Conservation (phyloP, 768 basidiomycete species). For the Amanita pallidorosea region DNA sequence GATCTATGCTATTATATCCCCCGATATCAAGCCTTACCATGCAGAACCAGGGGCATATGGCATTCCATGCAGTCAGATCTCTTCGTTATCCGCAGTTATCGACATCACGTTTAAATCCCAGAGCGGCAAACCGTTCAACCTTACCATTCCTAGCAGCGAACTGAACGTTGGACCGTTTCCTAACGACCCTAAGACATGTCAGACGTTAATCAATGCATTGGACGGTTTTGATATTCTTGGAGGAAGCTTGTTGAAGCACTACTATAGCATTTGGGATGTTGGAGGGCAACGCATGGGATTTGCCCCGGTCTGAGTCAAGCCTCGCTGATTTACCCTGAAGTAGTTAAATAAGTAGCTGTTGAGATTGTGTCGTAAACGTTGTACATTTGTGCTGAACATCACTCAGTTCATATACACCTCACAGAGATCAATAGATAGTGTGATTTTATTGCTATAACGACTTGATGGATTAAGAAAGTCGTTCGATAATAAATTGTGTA, state of each 20-base stretch:
- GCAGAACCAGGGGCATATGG: slow-evolving; percentile 38
- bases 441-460: too few species aligned
- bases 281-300: slow-evolving; percentile 42
- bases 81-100: slow-evolving; percentile 34
- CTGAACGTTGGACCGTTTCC: slow-evolving; percentile 48
- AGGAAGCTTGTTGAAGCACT: slow-evolving; percentile 25
- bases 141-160: slow-evolving; percentile 30
- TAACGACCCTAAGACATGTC: slow-evolving; percentile 21
- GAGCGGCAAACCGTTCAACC: slow-evolving; percentile 35
- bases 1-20: slow-evolving; percentile 34
- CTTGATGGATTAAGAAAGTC: too few species aligned
- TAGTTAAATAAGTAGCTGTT: too few species aligned
- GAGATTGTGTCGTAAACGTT: too few species aligned
- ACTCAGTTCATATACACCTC: too few species aligned
- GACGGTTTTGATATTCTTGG: slow-evolving; percentile 34
- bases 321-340: too few species aligned
- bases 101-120: slow-evolving; percentile 42
- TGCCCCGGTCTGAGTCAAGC: slow-evolving; percentile 18
- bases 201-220: slow-evolving; percentile 27
- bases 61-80: slow-evolving; percentile 30
- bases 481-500: too few species aligned
- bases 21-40: slow-evolving; percentile 38
- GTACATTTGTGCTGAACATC: too few species aligned
- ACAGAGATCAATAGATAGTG: too few species aligned
- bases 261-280: slow-evolving; percentile 23